These are phyloP conservation scores for Russula brevipes DNA, from an alignment of 768 basidiomycete species.

Conservation along the genomic window DNA sequence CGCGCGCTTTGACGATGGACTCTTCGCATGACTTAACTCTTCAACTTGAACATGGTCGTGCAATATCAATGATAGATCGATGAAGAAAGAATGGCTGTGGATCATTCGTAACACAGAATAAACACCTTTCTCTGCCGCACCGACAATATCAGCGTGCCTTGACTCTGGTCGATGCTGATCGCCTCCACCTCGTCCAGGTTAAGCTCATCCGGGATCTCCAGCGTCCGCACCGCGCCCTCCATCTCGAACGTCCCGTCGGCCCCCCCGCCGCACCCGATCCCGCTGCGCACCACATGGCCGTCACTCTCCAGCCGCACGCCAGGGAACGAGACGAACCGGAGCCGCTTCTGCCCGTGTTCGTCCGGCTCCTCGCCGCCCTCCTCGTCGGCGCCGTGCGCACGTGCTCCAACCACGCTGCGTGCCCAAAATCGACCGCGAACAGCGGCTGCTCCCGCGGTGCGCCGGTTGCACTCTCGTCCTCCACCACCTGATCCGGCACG, in stretches of 20 bases:
- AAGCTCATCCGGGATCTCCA: slow-evolving; percentile 59
- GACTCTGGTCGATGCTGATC: slow-evolving; percentile 72
- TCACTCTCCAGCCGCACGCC: slow-evolving; percentile 41
- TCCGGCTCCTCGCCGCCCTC: slow-evolving; percentile 30
- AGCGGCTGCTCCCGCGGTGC: slow-evolving; percentile 53
- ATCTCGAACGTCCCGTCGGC: slow-evolving; percentile 37
- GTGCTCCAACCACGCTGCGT: slow-evolving; percentile 79
- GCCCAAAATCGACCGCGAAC: slow-evolving; percentile 80
- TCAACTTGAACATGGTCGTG: too few relatives aligned
- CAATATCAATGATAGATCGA: too few relatives aligned
- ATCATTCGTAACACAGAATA: slow-evolving; percentile 58
- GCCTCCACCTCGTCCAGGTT: slow-evolving; percentile 64
- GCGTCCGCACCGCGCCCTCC: slow-evolving; percentile 46
- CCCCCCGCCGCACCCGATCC: slow-evolving; percentile 2
- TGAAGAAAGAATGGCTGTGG: too few relatives aligned
- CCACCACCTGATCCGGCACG: slow-evolving; percentile 44
- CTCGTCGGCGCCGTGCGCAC: slow-evolving; percentile 36
- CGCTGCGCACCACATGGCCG: slow-evolving; percentile 20
- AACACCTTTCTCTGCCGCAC: slow-evolving; percentile 65
- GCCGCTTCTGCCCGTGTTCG: slow-evolving; percentile 41
- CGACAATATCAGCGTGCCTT: slow-evolving; percentile 66
- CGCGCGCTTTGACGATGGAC: too few relatives aligned
- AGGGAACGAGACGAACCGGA: slow-evolving; percentile 68
- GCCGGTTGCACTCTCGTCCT: slow-evolving; percentile 12
- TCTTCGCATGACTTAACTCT: too few relatives aligned